Evolutionary conservation across 1,139 yeast species (phyloP), one percentile per base, ranked within the genome.

Genomic region (Yamadazyma spencermartinsiae): DNA sequence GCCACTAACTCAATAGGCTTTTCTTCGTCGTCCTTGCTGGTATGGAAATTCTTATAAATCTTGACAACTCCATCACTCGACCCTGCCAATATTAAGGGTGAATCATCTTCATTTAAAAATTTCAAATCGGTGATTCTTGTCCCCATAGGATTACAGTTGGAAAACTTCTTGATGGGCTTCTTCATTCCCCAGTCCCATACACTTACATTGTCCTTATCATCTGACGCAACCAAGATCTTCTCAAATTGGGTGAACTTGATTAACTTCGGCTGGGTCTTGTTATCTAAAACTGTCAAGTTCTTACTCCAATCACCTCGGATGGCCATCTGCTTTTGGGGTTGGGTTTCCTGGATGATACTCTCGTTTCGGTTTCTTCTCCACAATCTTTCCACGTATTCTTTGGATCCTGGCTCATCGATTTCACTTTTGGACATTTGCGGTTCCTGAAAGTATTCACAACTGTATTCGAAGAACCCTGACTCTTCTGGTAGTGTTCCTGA

Each of bases 361-460:
- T 92, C 98, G 56, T 92, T 92, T 48, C 98, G 74, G 52, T 86
- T 86, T 46, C 95, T 74, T 50, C 97, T 76, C 98, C 98, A 92
- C 24, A 86, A 66, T 43, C 96, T 72, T 50, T 80, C 83, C 25
- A 86, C 80, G 52, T 88, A 87, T 46, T 88, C 92, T 44, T 83
- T 80, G 41, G 96, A 86, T 0, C 98, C 98, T 0, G 96, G 95
- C 56, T 90, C 96, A 51, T 92, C 98, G 14, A 81, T 69, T 53
- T 92, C 98, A 41, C 80, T 78, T 46, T 80, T 82, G 13, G 88
- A 81, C 85, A 92, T 86, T 56, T 92, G 98, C 0, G 99, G 98
- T 55, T 90, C 98, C 55, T 90, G 96, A 64, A 90, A 92, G 56
- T 89, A 90, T 56, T 92, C 98, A 46, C 86, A 72, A 53, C 92